Evolutionary conservation across 495 filamentous ascomycete species (phyloP).

Genomic region (Emericellopsis terricola): DNA sequence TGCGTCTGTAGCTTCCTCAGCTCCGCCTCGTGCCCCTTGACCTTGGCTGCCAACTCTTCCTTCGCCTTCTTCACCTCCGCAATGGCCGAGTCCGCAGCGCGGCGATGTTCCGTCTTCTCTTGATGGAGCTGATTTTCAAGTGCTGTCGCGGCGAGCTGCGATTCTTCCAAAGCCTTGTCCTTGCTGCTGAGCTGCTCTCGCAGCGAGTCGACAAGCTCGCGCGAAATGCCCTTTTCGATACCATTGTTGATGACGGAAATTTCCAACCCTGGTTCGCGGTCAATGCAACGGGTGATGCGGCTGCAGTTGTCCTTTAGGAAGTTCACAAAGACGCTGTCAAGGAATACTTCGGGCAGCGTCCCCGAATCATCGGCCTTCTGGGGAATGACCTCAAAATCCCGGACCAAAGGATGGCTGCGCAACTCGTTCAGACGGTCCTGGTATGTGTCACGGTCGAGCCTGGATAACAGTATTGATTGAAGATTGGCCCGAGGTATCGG

Average conservation of each 20-base stretch:
- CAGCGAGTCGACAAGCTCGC: slow-evolving; percentile 69
- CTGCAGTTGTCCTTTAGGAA: slow-evolving; percentile 94
- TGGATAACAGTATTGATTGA: slow-evolving; percentile 59
- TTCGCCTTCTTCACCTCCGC: slow-evolving; percentile 47
- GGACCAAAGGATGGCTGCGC: slow-evolving; percentile 61
- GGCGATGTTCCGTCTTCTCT: slow-evolving; percentile 57
- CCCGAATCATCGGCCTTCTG: slow-evolving; percentile 43
- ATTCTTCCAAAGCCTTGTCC: slow-evolving; percentile 44
- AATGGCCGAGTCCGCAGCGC: slow-evolving; percentile 46
- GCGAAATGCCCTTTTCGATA: slow-evolving; percentile 64
- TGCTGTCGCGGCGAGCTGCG: slow-evolving; percentile 47
- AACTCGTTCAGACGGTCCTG: slow-evolving; percentile 68
- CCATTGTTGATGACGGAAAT: slow-evolving; percentile 62
- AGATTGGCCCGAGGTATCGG: slow-evolving; percentile 71
- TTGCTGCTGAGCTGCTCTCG: slow-evolving; percentile 60
- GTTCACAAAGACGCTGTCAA: slow-evolving; percentile 75
- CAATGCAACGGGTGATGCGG: slow-evolving; percentile 68
- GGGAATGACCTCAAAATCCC: slow-evolving; percentile 79
- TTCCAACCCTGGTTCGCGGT: slow-evolving; percentile 79
- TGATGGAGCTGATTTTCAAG: slow-evolving; percentile 54
- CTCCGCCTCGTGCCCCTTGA: slow-evolving; percentile 43
- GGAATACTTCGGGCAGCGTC: slow-evolving; percentile 62
- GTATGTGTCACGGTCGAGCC: slow-evolving; percentile 75
- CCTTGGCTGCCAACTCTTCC: slow-evolving; percentile 51
- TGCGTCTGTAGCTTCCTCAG: slow-evolving; percentile 11